Evolutionary conservation across 164 flowering plant genomes (phyloP).

Genomic region (Chimonanthus salicifolius): DNA sequence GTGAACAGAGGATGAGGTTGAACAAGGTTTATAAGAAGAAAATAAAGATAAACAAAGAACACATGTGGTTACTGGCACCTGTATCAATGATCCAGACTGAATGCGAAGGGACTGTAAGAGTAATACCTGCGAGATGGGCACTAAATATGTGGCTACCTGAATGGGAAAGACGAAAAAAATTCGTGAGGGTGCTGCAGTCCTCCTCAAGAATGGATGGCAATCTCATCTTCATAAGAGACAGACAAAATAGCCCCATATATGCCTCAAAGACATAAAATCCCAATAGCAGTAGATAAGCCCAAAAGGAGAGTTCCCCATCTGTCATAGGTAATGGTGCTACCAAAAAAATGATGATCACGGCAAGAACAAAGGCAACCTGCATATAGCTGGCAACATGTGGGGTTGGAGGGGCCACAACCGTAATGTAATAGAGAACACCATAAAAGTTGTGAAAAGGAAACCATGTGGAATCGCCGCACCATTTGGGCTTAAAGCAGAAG

Average conservation of each 20-base stretch:
- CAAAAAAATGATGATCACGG: slow-evolving; percentile 55
- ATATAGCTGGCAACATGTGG: slow-evolving; percentile 84
- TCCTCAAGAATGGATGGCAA: slow-evolving; percentile 98
- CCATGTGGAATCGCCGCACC: slow-evolving; percentile 97
- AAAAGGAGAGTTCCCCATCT: slow-evolving; percentile 72
- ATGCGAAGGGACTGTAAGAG: no score
- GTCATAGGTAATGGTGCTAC: slow-evolving; percentile 55
- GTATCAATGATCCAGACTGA: no score
- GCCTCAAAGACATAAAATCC: slow-evolving; percentile 96
- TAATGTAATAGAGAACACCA: slow-evolving; percentile 90
- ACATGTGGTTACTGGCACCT: no score
- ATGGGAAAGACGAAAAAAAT: slow-evolving; percentile 63
- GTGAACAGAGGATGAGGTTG: no score
- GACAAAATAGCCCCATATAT: slow-evolving; percentile 98
- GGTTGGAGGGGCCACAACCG: slow-evolving; percentile 70
- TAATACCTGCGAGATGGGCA: no score
- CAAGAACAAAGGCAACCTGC: slow-evolving; percentile 93
- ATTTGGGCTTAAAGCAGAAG: slow-evolving; percentile 94
- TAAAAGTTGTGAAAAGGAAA: slow-evolving; percentile 88
- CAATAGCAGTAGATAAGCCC: slow-evolving; percentile 75
- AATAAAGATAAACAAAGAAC: no score
- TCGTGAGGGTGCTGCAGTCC: slow-evolving; percentile 97
- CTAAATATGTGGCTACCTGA: no score
- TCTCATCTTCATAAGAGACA: slow-evolving; percentile 97
- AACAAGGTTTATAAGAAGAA: no score